phyloP scores from a whole-genome alignment of 306 rosid species.

The Chamaecrista fasciculata region DNA sequence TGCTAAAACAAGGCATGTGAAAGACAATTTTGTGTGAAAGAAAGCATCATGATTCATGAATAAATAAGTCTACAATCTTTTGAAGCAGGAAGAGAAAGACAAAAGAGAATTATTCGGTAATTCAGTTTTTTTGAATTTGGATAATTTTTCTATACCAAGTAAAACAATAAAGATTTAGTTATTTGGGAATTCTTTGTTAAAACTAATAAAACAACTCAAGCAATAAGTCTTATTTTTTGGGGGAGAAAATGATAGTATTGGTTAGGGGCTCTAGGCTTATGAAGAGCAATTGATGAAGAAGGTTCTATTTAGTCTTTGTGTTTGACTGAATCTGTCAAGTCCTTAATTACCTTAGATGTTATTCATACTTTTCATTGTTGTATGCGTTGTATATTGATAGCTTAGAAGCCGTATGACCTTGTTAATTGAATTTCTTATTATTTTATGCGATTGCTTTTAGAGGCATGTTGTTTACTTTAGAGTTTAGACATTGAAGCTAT shows the following conservation, averaged over 20 bases:
- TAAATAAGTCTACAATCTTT: background rate
- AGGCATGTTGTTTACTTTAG: background rate
- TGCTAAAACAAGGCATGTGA: slow-evolving; percentile 20
- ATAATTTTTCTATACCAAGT: background rate
- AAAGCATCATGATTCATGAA: background rate
- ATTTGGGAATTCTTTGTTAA: background rate
- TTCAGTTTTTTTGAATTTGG: background rate
- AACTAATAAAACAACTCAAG: background rate
- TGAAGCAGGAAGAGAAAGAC: background rate
- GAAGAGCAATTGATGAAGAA: background rate
- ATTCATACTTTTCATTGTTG: background rate
- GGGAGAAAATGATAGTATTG: background rate
- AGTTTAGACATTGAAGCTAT: background rate
- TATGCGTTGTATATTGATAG: background rate
- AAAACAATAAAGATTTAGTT: background rate
- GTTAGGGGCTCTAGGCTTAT: background rate
- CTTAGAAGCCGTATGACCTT: background rate
- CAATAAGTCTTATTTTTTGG: background rate
- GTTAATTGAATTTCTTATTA: slow-evolving; percentile 13
- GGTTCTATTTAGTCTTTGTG: background rate
- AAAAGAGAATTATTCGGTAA: background rate
- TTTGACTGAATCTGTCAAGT: slow-evolving; percentile 1
- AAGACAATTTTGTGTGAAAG: background rate
- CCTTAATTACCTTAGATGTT: background rate
- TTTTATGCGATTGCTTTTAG: background rate